phyloP scores from a whole-genome alignment of 306 rosid genomes.

The Benincasa hispida region DNA sequence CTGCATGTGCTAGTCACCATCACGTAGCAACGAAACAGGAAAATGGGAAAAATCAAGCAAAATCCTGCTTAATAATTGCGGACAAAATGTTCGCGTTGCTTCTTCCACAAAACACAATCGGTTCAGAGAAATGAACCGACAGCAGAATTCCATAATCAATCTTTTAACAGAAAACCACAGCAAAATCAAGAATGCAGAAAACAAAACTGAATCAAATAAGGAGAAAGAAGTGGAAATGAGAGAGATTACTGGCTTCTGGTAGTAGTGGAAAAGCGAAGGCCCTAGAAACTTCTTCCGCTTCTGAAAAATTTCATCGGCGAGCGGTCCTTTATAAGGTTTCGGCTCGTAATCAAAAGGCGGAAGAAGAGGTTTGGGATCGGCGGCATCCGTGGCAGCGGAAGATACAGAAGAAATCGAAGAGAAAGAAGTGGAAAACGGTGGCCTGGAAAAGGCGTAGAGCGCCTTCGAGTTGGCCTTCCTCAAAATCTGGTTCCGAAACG shows the following conservation, averaged over 20 bases:
- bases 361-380: slow-evolving; percentile 22
- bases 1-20: background rate
- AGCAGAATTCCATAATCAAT: background rate
- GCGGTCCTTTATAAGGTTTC: slow-evolving; percentile 49
- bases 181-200: background rate
- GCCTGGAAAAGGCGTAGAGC: background rate
- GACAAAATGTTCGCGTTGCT: background rate
- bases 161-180: background rate
- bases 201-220: background rate
- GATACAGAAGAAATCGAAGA: slow-evolving; percentile 11
- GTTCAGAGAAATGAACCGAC: background rate
- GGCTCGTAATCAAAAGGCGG: slow-evolving; percentile 69
- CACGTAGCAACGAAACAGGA: background rate
- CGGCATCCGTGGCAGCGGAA: background rate
- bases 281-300: slow-evolving; percentile 75
- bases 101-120: background rate
- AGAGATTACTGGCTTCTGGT: slow-evolving; percentile 66
- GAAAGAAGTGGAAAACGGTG: slow-evolving; percentile 7
- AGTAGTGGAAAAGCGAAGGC: slow-evolving; percentile 72
- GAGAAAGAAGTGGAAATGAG: background rate
- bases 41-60: background rate
- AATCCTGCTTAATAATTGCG: background rate
- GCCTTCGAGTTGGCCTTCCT: slow-evolving; percentile 24
- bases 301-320: slow-evolving; percentile 48
- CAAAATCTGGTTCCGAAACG: slow-evolving; percentile 29